Conservation (phyloP, 495 filamentous ascomycete species). For the Evernia prunastri region DNA sequence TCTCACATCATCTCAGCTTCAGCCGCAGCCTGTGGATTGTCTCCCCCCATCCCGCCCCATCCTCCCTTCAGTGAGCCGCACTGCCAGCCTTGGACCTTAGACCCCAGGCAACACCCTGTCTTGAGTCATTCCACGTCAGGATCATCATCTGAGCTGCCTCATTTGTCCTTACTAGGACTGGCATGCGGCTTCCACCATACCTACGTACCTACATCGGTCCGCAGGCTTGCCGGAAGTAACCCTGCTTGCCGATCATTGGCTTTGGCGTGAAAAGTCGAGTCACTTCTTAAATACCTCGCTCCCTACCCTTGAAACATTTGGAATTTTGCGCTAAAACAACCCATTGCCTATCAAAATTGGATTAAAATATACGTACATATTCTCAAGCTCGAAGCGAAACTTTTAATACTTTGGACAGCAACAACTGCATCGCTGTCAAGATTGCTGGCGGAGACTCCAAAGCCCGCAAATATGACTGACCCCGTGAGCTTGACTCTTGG, state of each 20-base stretch:
- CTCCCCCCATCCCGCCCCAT: too few relatives aligned
- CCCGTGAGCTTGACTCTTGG: slow-evolving; percentile 13
- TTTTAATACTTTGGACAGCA: background rate
- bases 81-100: background rate
- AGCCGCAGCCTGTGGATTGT: background rate
- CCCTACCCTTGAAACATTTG: background rate
- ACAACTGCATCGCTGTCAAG: background rate
- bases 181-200: background rate
- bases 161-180: background rate
- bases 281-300: background rate
- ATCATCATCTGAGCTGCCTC: background rate
- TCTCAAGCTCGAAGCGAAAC: background rate
- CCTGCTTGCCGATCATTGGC: background rate
- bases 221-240: background rate
- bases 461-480: slow-evolving; percentile 14
- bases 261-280: background rate
- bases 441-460: background rate
- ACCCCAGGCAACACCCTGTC: background rate
- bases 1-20: background rate
- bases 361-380: background rate
- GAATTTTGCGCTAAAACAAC: background rate
- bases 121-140: background rate
- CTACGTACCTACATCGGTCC: background rate
- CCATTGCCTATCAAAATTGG: background rate
- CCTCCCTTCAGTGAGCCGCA: background rate